A percentile compares a stretch with the other conserved stretches of the same genome.
phyloP scores from a whole-genome alignment of 2,329 filamentous ascomycete species.

The Graphiopsis chlorocephala region DNA sequence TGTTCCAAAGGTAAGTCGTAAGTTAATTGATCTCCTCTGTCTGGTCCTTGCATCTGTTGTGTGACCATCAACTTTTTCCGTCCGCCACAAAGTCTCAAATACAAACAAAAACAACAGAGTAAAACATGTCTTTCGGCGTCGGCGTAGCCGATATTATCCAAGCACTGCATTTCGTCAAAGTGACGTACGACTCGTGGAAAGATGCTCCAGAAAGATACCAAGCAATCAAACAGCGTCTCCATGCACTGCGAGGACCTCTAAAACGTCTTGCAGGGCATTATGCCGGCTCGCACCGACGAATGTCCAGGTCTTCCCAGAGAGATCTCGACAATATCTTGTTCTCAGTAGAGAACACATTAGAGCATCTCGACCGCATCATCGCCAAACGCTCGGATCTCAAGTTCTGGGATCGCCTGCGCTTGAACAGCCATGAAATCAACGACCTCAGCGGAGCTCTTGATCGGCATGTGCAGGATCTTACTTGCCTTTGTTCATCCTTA shows the following conservation, averaged over 20 bases:
- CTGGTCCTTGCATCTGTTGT: background rate
- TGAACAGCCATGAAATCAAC: background rate
- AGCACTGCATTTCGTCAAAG: background rate
- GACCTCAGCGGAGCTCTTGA: background rate
- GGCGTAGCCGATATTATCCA: background rate
- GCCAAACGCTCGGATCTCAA: background rate
- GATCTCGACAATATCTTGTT: background rate
- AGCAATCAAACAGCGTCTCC: background rate
- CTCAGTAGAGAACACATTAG: background rate
- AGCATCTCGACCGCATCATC: background rate
- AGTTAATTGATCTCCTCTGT: background rate
- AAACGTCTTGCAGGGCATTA: background rate
- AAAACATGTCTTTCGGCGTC: background rate
- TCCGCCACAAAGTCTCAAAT: background rate
- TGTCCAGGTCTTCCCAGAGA: background rate
- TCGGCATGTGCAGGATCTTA: background rate
- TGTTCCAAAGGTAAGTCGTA: background rate
- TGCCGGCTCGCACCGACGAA: background rate
- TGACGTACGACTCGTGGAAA: background rate
- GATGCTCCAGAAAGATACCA: constrained; percentile 2
- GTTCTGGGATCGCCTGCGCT: constrained; percentile 5
- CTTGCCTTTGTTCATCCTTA: background rate
- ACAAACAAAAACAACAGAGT: background rate
- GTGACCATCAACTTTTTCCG: background rate
- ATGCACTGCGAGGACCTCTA: background rate